A percentile compares a stretch with the other conserved stretches of the same genome.
Evolutionary conservation across 352 stramenopile species (phyloP).

Genomic region (Phytophthora palmivora): DNA sequence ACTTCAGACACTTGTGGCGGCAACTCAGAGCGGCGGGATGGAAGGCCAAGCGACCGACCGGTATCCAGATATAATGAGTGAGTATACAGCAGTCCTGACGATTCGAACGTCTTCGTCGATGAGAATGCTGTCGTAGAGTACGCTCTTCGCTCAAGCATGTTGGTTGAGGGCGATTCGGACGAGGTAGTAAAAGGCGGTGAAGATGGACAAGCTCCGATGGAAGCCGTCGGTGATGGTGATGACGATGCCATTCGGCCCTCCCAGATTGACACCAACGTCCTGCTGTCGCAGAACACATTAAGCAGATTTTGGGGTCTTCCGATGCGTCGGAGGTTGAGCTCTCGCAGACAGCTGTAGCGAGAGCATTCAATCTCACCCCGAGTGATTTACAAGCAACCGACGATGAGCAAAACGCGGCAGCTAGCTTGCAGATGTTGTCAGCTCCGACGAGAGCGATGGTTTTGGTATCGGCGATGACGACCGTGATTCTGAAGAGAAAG

Average conservation of each 20-base stretch:
- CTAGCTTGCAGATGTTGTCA: conserved; percentile 13
- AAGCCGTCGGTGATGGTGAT: not conserved
- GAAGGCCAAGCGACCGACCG: conserved; percentile 10
- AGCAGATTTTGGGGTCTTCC: too few relatives aligned
- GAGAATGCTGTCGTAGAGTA: conserved; percentile 14
- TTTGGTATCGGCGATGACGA: too few relatives aligned
- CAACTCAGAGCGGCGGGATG: conserved; percentile 16
- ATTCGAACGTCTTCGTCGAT: not conserved
- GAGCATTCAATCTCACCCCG: conserved; percentile 14
- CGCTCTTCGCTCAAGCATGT: conserved; percentile 1
- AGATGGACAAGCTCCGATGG: too few relatives aligned
- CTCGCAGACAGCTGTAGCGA: too few relatives aligned
- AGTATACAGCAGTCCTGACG: conserved; percentile 11
- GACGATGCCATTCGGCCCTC: not conserved
- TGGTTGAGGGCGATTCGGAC: too few relatives aligned
- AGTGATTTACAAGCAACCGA: conserved; percentile 10
- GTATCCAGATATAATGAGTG: not conserved
- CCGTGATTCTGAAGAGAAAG: too few relatives aligned
- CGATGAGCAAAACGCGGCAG: conserved; percentile 10
- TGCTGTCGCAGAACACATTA: too few relatives aligned
- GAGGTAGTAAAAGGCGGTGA: too few relatives aligned
- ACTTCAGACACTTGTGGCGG: conserved; percentile 21
- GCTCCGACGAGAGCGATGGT: conserved; percentile 10
- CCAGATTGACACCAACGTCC: conserved; percentile 17
- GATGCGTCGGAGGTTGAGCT: too few relatives aligned